phyloP scores from a whole-genome alignment of 2,329 filamentous ascomycete genomes.

The Colletotrichum tropicicola region DNA sequence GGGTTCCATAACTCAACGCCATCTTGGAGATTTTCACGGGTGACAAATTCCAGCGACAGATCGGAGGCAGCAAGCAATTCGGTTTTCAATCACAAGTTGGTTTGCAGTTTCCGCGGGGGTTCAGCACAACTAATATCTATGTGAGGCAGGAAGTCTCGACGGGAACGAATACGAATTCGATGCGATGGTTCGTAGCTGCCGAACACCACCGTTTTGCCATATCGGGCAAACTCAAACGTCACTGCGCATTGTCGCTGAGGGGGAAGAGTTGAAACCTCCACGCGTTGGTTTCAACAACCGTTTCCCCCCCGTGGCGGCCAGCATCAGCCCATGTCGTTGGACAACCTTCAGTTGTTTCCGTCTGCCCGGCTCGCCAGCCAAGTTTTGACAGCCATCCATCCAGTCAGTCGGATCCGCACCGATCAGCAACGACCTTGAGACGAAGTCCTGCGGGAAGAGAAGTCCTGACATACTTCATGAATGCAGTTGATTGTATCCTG shows the following conservation, averaged over 20 bases:
- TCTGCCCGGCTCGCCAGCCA: not conserved
- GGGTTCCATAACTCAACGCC: not conserved
- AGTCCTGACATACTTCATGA: too few species aligned
- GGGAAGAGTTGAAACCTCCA: slow-evolving; percentile 7
- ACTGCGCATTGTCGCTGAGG: not conserved
- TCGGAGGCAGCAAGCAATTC: too few species aligned
- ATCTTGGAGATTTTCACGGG: not conserved
- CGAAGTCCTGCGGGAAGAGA: not conserved
- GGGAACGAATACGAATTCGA: slow-evolving; percentile 25
- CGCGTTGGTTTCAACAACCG: slow-evolving; percentile 7
- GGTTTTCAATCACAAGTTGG: too few species aligned
- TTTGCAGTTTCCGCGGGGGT: not conserved
- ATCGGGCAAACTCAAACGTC: slow-evolving; percentile 4
- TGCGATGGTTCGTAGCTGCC: not conserved
- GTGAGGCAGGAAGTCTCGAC: not conserved
- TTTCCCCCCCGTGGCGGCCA: too few species aligned
- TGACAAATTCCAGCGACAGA: too few species aligned
- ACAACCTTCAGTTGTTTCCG: not conserved
- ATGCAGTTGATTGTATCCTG: too few species aligned
- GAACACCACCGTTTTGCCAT: not conserved
- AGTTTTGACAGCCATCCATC: slow-evolving; percentile 3
- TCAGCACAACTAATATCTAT: not conserved
- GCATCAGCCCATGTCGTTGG: too few species aligned
- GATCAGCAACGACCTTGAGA: not conserved
- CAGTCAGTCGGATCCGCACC: not conserved